Evolutionary conservation across 1,139 yeast species (phyloP).

Genomic region (Geotrichum restrictum): DNA sequence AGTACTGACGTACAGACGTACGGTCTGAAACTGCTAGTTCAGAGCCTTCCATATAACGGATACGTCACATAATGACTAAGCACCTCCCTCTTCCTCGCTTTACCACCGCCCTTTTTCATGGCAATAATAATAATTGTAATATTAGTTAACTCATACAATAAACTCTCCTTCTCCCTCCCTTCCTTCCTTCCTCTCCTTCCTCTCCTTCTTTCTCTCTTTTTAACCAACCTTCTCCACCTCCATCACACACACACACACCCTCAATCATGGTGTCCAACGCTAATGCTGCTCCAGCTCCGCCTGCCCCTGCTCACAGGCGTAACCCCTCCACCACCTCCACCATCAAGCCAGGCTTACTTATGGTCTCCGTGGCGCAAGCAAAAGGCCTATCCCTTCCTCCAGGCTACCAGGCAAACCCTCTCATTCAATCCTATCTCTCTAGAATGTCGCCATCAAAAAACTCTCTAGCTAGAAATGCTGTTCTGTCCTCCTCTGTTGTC

Average conservation of each 20-base stretch:
- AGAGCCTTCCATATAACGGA: too few relatives aligned
- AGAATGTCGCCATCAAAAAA: constrained; percentile 16
- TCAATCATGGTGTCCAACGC: constrained; percentile 10
- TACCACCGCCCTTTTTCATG: too few relatives aligned
- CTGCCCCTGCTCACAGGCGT: constrained; percentile 8
- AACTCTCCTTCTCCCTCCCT: too few relatives aligned
- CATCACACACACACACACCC: background rate
- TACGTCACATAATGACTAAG: too few relatives aligned
- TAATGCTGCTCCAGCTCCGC: constrained; percentile 14
- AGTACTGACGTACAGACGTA: too few relatives aligned
- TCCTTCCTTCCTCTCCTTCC: constrained; percentile 3
- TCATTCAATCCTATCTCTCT: constrained; percentile 15
- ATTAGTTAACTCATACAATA: too few relatives aligned
- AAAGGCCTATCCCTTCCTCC: constrained; percentile 60
- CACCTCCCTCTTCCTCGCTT: too few relatives aligned
- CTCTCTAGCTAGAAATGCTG: constrained; percentile 5
- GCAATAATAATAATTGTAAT: too few relatives aligned
- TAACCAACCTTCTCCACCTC: background rate
- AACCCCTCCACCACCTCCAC: constrained; percentile 33
- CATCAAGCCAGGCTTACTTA: constrained; percentile 61
- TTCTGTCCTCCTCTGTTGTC: constrained; percentile 25
- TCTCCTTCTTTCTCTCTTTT: constrained; percentile 7
- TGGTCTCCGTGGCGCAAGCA: constrained; percentile 65
- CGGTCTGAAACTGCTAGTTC: too few relatives aligned
- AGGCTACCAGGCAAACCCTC: constrained; percentile 31